Conservation (phyloP, 2,329 filamentous ascomycete genomes). For the Colletotrichum zoysiae region DNA sequence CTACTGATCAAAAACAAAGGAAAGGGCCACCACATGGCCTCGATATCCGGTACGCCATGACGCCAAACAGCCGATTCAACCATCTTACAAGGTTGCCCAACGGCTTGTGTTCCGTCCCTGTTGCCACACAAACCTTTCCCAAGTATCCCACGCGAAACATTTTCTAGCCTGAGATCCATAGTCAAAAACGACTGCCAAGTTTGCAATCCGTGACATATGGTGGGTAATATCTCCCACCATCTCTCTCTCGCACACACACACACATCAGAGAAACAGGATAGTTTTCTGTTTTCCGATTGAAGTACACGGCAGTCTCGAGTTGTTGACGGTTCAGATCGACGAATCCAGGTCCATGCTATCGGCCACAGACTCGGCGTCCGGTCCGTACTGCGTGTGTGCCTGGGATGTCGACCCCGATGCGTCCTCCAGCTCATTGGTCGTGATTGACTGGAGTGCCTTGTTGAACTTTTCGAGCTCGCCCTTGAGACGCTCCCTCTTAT, state of each 20-base stretch:
- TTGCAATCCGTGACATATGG: background rate
- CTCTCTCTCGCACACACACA: background rate
- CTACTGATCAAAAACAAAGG: background rate
- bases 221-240: background rate
- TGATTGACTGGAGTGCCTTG: conserved; percentile 62
- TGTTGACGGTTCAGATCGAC: background rate
- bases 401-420: conserved; percentile 36
- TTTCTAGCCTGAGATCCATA: background rate
- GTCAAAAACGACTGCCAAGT: background rate
- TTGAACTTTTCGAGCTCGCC: conserved; percentile 60
- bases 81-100: conserved; percentile 3
- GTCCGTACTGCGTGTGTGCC: conserved; percentile 8
- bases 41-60: conserved; percentile 22
- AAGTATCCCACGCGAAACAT: background rate
- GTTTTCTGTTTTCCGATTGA: background rate
- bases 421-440: conserved; percentile 56
- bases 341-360: conserved; percentile 35
- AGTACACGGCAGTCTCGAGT: background rate
- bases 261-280: background rate
- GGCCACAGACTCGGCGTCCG: conserved; percentile 25
- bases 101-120: background rate
- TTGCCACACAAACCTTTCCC: background rate
- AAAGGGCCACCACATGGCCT: background rate
- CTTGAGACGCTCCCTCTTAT: conserved; percentile 56
- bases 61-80: background rate